phyloP scores from a whole-genome alignment of 805 yeast species.

The Pichia ethanolica region DNA sequence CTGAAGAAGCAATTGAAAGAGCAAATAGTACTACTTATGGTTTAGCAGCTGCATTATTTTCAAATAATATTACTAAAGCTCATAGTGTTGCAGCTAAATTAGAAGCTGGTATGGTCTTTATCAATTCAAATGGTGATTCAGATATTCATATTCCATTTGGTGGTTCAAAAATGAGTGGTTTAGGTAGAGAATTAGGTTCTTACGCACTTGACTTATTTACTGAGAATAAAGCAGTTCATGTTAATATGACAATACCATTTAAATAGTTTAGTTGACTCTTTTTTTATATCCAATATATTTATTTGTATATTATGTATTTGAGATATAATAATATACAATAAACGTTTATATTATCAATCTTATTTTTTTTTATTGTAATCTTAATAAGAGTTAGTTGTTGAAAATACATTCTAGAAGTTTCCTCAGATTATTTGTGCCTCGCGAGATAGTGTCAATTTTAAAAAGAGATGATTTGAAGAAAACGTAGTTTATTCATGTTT shows the following conservation, averaged over 20 bases:
- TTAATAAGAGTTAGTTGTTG: too few relatives aligned
- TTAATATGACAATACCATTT: slow-evolving; percentile 39
- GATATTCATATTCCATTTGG: slow-evolving; percentile 59
- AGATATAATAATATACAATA: too few relatives aligned
- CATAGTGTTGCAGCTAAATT: slow-evolving; percentile 53
- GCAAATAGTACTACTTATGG: slow-evolving; percentile 70
- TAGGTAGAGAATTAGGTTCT: slow-evolving; percentile 62
- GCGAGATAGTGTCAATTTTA: too few relatives aligned
- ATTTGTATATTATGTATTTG: not conserved
- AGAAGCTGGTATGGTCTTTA: slow-evolving; percentile 62
- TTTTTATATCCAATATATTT: too few relatives aligned
- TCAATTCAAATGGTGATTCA: slow-evolving; percentile 51
- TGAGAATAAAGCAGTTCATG: slow-evolving; percentile 61
- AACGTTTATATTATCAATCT: too few relatives aligned
- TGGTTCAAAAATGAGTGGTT: slow-evolving; percentile 60
- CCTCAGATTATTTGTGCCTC: too few relatives aligned
- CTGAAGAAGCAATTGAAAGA: slow-evolving; percentile 55
- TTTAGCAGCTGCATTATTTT: slow-evolving; percentile 73
- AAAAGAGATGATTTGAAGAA: too few relatives aligned
- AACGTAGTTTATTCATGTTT: too few relatives aligned
- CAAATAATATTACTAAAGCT: slow-evolving; percentile 54
- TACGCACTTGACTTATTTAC: slow-evolving; percentile 58
- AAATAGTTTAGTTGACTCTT: not conserved
- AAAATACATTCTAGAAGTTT: too few relatives aligned
- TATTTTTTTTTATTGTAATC: too few relatives aligned